These are phyloP conservation scores for Metarhizium anisopliae DNA, from an alignment of 2,329 filamentous ascomycete species.

Conservation along the genomic window DNA sequence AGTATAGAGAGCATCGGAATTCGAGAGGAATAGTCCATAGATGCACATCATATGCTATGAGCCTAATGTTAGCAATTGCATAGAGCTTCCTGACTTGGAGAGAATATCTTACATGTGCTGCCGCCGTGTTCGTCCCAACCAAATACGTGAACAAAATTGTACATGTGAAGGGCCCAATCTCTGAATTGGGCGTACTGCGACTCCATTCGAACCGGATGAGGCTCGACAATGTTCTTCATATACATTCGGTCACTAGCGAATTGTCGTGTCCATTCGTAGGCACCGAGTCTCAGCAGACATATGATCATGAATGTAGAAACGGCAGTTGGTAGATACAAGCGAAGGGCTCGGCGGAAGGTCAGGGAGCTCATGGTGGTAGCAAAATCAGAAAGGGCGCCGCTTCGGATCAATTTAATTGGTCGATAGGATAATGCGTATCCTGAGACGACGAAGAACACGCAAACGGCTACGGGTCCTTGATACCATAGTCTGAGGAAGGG, in stretches of 20 bases:
- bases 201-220: slow-evolving; percentile 31
- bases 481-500: slow-evolving; percentile 46
- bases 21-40: slow-evolving; percentile 57
- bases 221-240: slow-evolving; percentile 40
- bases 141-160: slow-evolving; percentile 41
- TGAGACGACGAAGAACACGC: slow-evolving; percentile 54
- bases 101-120: slow-evolving; percentile 27
- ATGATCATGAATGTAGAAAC: slow-evolving; percentile 41
- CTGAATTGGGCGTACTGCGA: slow-evolving; percentile 29
- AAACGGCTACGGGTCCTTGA: slow-evolving; percentile 47
- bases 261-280: slow-evolving; percentile 38
- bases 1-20: slow-evolving; percentile 47
- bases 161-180: slow-evolving; percentile 40
- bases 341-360: slow-evolving; percentile 41
- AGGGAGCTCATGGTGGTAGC: slow-evolving; percentile 38
- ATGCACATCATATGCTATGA: slow-evolving; percentile 42
- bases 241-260: slow-evolving; percentile 34
- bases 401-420: slow-evolving; percentile 37
- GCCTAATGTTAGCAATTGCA: slow-evolving; percentile 11
- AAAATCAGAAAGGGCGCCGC: slow-evolving; percentile 28
- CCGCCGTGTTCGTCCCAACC: slow-evolving; percentile 39
- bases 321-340: slow-evolving; percentile 42
- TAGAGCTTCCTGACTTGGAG: neutral
- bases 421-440: slow-evolving; percentile 51
- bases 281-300: slow-evolving; percentile 33